Base-by-base conservation (phyloP, 345 rosid species). In the Abelmoschus esculentus region DNA sequence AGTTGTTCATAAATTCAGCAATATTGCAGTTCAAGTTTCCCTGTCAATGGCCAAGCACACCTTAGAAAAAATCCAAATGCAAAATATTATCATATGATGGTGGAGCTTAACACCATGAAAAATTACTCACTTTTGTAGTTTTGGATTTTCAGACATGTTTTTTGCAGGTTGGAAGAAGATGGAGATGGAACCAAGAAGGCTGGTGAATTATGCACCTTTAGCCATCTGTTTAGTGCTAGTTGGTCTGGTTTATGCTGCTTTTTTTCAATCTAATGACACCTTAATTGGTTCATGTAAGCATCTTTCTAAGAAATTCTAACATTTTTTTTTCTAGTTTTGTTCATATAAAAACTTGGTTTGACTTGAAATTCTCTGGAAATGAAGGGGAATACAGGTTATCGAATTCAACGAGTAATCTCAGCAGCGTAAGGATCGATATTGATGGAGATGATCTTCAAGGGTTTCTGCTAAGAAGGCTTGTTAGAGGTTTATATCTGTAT, bases 241-340 rank as follows among this genome's bases (percentile, higher is more conserved):
- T 26, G 32, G 34, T 56, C 46, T 58, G 50, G 29, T 77, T 59
- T 73, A 28, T 44, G 72, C 72, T 59, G 15, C 72, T 5, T 15
- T 40, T 59, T 66, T 52, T 26, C n/a, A 56, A 29, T 42, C 75
- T 17, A 50, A 50, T 40, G 61, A 28, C 28, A 66, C 13, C 32
- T 67, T 32, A 11, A 53, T 66, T 44, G 29, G 26, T 9, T 66
- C 77, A 70, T 73, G 77, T 77, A 77, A 70, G 9, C 44, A 40
- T 70, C 32, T 34, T 57, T 57, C 17, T 19, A 5, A 40, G 9
- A 3, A 36, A 10, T 62, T 38, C 28, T 17, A 2, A 15, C 19
- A 32, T 9, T 10, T 6, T 26, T 26, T 13, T 3, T 17, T 22
- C 9, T 46, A 47, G 40, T 11, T 2, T 58, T 71, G 3, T 55